Conservation (phyloP, 2,329 filamentous ascomycete genomes). For the Pseudopyricularia cyperi region DNA sequence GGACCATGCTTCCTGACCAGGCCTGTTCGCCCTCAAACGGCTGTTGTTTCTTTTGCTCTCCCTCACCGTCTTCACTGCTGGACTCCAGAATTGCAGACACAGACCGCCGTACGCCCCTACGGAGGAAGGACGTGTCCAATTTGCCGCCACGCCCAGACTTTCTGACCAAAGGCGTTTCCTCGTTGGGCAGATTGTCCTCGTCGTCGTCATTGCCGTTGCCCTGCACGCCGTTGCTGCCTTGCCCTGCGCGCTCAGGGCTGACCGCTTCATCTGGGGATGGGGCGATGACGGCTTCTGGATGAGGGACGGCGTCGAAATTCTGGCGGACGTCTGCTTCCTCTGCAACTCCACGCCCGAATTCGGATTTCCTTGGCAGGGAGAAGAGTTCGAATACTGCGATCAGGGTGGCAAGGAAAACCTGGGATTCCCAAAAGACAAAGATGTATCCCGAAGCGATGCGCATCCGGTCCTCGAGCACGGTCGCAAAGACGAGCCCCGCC, state of each 20-base stretch:
- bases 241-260: background rate
- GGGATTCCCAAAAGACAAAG: constrained; percentile 66
- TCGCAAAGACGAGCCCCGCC: constrained; percentile 55
- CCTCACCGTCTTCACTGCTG: constrained; percentile 11
- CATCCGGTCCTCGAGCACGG: constrained; percentile 64
- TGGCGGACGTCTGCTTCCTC: constrained; percentile 32
- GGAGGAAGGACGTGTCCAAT: constrained; percentile 34
- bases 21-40: constrained; percentile 62
- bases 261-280: constrained; percentile 22
- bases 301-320: constrained; percentile 16
- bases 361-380: constrained; percentile 56
- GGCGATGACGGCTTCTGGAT: constrained; percentile 23
- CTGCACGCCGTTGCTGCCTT: constrained; percentile 6
- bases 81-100: constrained; percentile 18
- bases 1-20: constrained; percentile 70
- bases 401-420: constrained; percentile 59
- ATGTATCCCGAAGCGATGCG: constrained; percentile 68
- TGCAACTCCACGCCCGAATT: constrained; percentile 49
- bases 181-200: constrained; percentile 27
- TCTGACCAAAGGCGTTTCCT: constrained; percentile 37
- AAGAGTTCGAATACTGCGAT: constrained; percentile 74
- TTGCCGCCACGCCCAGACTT: constrained; percentile 9
- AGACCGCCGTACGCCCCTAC: constrained; percentile 38
- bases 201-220: constrained; percentile 15
- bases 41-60: constrained; percentile 18